Percentiles rank a stretch among this genome's conserved stretches.
phyloP scores from a whole-genome alignment of 2,329 filamentous ascomycete genomes.

The Tolypocladium pustulatum region DNA sequence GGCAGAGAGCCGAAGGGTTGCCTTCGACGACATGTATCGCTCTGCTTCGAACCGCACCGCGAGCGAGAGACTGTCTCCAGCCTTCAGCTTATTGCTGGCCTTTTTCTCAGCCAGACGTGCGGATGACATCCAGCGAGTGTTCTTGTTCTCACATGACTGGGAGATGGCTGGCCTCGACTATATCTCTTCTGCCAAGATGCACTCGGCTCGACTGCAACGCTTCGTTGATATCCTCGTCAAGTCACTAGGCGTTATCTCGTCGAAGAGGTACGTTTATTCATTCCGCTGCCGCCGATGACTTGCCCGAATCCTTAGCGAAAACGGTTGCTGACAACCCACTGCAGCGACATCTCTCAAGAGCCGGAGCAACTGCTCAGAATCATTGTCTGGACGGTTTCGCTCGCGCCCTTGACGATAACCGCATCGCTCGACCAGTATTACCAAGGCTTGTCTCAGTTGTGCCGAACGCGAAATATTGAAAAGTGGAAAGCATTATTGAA shows the following conservation, averaged over 20 bases:
- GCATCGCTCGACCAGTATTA: conserved; percentile 26
- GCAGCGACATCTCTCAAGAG: conserved; percentile 1
- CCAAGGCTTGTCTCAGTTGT: conserved; percentile 25
- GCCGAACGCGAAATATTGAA: conserved; percentile 12
- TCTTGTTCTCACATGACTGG: conserved; percentile 33
- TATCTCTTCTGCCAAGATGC: conserved; percentile 21
- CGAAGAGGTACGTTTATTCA: conserved; percentile 12
- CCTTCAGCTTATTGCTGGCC: conserved; percentile 36
- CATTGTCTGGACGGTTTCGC: conserved; percentile 16
- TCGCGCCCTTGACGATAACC: conserved; percentile 11
- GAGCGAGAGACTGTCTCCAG: conserved; percentile 24
- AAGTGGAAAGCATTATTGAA: conserved; percentile 13
- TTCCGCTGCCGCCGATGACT: neutral
- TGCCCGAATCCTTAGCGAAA: too few species aligned
- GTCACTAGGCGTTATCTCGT: conserved; percentile 16
- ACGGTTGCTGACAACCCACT: neutral
- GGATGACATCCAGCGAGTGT: conserved; percentile 39
- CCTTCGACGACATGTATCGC: conserved; percentile 52
- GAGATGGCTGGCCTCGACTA: conserved; percentile 20
- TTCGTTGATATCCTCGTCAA: conserved; percentile 26
- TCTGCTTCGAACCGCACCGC: conserved; percentile 19
- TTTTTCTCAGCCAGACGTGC: conserved; percentile 33
- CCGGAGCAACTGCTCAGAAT: conserved; percentile 23
- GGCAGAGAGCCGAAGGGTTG: conserved; percentile 43
- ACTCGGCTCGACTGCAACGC: conserved; percentile 18